These are phyloP conservation scores for Biscogniauxia marginata DNA, from an alignment of 2,329 filamentous ascomycete genomes.

Conservation along the genomic window DNA sequence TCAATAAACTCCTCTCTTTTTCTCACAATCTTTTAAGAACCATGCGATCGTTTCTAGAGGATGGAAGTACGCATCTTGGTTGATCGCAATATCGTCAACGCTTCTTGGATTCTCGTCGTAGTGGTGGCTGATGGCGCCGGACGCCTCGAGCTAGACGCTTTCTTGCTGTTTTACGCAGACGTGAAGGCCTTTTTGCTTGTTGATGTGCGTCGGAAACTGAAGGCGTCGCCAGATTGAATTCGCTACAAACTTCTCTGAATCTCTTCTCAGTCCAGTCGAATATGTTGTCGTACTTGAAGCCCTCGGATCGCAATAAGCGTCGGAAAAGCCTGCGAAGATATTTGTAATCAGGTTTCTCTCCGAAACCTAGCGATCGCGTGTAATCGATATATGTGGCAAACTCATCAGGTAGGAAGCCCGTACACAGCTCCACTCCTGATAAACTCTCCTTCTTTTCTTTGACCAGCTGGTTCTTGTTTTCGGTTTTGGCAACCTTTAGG, in stretches of 20 bases:
- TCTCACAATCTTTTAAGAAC: too few relatives aligned
- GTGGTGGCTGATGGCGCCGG: too few relatives aligned
- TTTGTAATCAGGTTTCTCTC: conserved; percentile 75
- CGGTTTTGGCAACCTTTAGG: conserved; percentile 69
- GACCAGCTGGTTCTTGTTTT: conserved; percentile 70
- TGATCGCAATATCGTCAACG: too few relatives aligned
- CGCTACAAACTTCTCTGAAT: conserved; percentile 9
- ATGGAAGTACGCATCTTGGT: too few relatives aligned
- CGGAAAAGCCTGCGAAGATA: conserved; percentile 55
- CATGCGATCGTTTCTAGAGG: too few relatives aligned
- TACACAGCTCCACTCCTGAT: conserved; percentile 70
- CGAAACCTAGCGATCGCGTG: conserved; percentile 69
- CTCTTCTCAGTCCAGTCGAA: conserved; percentile 63
- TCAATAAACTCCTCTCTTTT: too few relatives aligned
- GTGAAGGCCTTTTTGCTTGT: too few relatives aligned
- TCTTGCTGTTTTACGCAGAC: too few relatives aligned
- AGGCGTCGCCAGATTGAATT: too few relatives aligned
- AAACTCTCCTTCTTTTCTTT: conserved; percentile 81
- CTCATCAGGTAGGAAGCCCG: conserved; percentile 67
- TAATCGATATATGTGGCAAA: conserved; percentile 76
- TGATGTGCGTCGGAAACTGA: too few relatives aligned
- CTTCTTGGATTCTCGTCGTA: too few relatives aligned
- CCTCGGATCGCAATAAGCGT: conserved; percentile 69
- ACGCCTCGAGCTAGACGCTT: too few relatives aligned
- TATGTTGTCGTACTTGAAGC: conserved; percentile 74